Evolutionary conservation across 2,329 filamentous ascomycete genomes (phyloP), one percentile per base, ranked within the genome.

Genomic region (Epichloe baconii): DNA sequence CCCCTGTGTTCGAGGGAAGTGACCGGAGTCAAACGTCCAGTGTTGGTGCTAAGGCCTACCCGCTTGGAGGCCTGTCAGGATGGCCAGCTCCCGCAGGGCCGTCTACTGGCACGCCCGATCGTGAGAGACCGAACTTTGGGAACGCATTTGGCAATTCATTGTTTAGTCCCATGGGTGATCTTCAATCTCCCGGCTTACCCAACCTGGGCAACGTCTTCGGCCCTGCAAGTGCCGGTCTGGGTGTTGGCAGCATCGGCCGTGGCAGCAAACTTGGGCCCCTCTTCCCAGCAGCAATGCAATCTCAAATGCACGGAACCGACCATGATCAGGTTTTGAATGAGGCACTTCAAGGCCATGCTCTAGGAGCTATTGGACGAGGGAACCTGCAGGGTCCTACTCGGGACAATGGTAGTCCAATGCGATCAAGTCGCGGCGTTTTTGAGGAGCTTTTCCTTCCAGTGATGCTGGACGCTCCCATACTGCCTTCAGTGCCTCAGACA

Each of bases 21-120:
- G 91, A 97, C 64, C 84, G 91, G 19, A 96, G 90, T 64, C 89
- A 95, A 66, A 95, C 88, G 0, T 95, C 90, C 0, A 95, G 90
- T 62, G 86, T 85, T 17, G 86, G 88, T 12, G 81, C 86, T 43
- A 86, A 88, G 60, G 83, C 77, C 10, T 95, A 88, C 57, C 74
- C 82, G 12, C 64, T 88, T 5, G 77, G 76, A 45, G 79, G 77
- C 26, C 68, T 88, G 38, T 74, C 75, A 2, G 81, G 83, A 48
- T 85, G 83, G 70, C 73, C 80, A 49, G 74, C 76, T 17, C 71
- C 80, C 49, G 70, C 73, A 17, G 74, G 62, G 1, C 64, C 80
- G 38, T 80, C 82, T 57, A 74, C 80, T 41, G 77, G 80, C 53
- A 86, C 82, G 2, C 83, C 86, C 7, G 86, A 84, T 58, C 78